phyloP scores from a whole-genome alignment of 805 yeast species.

The Phaffomyces antillensis region DNA sequence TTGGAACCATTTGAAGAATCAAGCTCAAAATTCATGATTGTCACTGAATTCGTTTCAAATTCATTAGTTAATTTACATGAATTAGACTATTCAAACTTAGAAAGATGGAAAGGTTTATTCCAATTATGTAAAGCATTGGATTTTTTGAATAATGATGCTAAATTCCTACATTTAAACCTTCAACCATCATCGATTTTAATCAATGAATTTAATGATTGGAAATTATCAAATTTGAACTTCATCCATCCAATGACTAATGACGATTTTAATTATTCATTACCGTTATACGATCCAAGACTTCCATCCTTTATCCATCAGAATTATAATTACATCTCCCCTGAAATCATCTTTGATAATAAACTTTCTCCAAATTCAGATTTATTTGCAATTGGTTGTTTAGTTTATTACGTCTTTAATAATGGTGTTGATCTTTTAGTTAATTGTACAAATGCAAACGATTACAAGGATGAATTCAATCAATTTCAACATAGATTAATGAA shows the following conservation, averaged over 20 bases:
- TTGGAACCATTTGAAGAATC: slow-evolving; percentile 90
- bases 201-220: slow-evolving; percentile 90
- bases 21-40: slow-evolving; percentile 69
- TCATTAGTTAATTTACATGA: slow-evolving; percentile 38
- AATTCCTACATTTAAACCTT: slow-evolving; percentile 68
- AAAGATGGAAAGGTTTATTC: slow-evolving; percentile 75
- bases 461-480: slow-evolving; percentile 46
- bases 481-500: slow-evolving; percentile 39
- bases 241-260: slow-evolving; percentile 34
- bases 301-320: slow-evolving; percentile 67
- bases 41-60: slow-evolving; percentile 68
- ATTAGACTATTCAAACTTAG: slow-evolving; percentile 34
- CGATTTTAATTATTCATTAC: slow-evolving; percentile 46
- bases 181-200: slow-evolving; percentile 73
- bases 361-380: slow-evolving; percentile 68
- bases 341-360: slow-evolving; percentile 58
- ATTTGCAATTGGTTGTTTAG: slow-evolving; percentile 76
- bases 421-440: slow-evolving; percentile 35
- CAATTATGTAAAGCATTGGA: slow-evolving; percentile 73
- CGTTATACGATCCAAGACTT: slow-evolving; percentile 67
- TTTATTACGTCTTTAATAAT: slow-evolving; percentile 58
- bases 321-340: slow-evolving; percentile 79
- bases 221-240: slow-evolving; percentile 67
- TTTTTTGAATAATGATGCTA: slow-evolving; percentile 74
- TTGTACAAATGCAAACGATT: slow-evolving; percentile 50